phyloP scores from a whole-genome alignment of 78 protist genomes.

The Protostelium mycophagum region DNA sequence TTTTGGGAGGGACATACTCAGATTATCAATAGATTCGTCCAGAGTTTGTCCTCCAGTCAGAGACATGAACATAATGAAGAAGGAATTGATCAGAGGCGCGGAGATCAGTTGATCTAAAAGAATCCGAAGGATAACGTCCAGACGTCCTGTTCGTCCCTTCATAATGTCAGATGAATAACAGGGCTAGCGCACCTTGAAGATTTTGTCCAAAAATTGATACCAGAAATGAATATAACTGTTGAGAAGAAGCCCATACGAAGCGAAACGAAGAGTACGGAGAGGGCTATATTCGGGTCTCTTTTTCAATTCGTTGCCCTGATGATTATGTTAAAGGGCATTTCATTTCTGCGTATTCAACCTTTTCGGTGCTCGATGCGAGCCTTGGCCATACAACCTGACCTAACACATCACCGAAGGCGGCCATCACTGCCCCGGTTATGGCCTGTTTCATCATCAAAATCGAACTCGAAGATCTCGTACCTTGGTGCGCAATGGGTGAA shows the following conservation, averaged over 20 bases:
- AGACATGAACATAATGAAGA: not conserved
- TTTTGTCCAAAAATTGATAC: not conserved
- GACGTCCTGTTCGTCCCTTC: not conserved
- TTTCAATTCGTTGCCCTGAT: no score
- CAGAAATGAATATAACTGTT: not conserved
- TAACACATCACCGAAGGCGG: not conserved
- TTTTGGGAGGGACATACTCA: not conserved
- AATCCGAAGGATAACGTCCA: not conserved
- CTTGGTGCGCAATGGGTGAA: not conserved
- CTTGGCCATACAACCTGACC: not conserved
- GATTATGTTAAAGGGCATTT: no score
- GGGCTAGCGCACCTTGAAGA: not conserved
- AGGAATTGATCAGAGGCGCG: not conserved
- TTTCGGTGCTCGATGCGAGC: no score
- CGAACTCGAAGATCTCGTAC: not conserved
- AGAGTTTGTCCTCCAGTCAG: not conserved
- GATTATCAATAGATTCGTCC: not conserved
- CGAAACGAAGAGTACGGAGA: not conserved
- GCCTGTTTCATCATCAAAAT: not conserved
- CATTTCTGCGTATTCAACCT: no score
- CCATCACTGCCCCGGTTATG: not conserved
- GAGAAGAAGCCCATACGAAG: not conserved
- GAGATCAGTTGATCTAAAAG: not conserved
- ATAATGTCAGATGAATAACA: not conserved
- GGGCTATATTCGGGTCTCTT: not conserved